Percentiles rank a stretch among this genome's conserved stretches.
Conservation (phyloP, 2,329 filamentous ascomycete genomes). For the Fusarium begoniae region DNA sequence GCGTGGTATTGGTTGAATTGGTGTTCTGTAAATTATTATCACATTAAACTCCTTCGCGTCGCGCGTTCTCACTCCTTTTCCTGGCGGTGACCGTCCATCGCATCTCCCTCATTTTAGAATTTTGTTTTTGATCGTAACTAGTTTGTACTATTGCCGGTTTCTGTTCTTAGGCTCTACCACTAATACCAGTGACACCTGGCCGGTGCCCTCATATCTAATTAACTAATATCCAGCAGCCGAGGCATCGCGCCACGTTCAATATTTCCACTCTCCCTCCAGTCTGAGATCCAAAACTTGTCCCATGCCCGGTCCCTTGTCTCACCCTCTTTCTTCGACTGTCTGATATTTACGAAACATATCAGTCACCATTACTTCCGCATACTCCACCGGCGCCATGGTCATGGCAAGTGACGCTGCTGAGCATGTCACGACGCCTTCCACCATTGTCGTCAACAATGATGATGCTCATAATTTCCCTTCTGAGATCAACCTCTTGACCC, state of each 20-base stretch:
- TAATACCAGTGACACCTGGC: constrained; percentile 14
- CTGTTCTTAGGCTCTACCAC: constrained; percentile 16
- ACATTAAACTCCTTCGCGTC: constrained; percentile 4
- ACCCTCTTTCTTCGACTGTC: not conserved
- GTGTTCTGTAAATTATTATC: constrained; percentile 16
- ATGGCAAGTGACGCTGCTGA: constrained; percentile 30
- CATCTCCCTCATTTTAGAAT: not conserved
- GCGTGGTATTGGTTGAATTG: constrained; percentile 1
- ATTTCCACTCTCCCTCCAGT: not conserved
- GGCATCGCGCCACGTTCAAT: constrained; percentile 9
- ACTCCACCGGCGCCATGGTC: constrained; percentile 32
- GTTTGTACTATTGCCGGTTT: not conserved
- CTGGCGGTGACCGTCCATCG: not conserved
- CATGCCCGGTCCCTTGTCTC: not conserved
- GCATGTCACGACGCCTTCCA: constrained; percentile 34
- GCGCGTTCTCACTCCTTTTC: constrained; percentile 12
- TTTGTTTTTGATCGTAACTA: not conserved
- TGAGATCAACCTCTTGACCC: constrained; percentile 81
- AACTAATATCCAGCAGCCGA: constrained; percentile 33
- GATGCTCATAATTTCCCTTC: constrained; percentile 53
- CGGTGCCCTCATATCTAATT: constrained; percentile 26
- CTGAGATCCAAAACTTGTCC: not conserved
- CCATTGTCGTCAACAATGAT: constrained; percentile 21
- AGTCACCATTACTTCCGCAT: constrained; percentile 22
- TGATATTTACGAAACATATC: not conserved